These are phyloP conservation scores for Canariomyces notabilis DNA, from an alignment of 2,329 filamentous ascomycete genomes.

Conservation along the genomic window DNA sequence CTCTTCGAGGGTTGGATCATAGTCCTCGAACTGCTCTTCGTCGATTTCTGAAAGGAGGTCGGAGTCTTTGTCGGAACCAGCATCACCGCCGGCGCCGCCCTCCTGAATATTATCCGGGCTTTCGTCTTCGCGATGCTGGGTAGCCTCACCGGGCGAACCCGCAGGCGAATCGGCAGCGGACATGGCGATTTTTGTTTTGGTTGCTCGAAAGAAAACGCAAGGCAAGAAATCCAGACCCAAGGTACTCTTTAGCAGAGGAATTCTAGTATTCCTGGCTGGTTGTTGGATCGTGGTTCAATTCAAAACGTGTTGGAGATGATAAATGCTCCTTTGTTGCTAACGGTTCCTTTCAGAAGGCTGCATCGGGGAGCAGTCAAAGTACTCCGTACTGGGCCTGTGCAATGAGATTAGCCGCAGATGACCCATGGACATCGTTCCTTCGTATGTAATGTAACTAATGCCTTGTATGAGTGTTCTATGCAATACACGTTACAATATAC, in stretches of 20 bases:
- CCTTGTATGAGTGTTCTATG: too few relatives aligned
- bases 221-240: too few relatives aligned
- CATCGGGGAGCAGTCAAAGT: background rate
- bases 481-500: too few relatives aligned
- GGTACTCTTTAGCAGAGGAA: too few relatives aligned
- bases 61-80: constrained; percentile 49
- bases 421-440: too few relatives aligned
- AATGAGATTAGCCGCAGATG: background rate
- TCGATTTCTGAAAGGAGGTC: constrained; percentile 63
- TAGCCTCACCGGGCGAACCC: constrained; percentile 32
- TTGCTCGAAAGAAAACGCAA: background rate
- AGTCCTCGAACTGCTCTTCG: constrained; percentile 66
- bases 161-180: constrained; percentile 44
- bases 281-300: too few relatives aligned
- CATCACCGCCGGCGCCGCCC: constrained; percentile 36
- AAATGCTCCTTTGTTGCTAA: background rate
- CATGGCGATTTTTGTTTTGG: constrained; percentile 26
- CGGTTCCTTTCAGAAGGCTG: background rate
- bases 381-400: background rate
- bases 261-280: too few relatives aligned
- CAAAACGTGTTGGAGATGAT: background rate
- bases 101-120: constrained; percentile 29
- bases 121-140: constrained; percentile 21
- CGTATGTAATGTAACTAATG: too few relatives aligned
- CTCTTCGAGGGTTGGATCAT: constrained; percentile 59